phyloP scores from a whole-genome alignment of 1,139 yeast genomes.

The Nematodospora anomalae region DNA sequence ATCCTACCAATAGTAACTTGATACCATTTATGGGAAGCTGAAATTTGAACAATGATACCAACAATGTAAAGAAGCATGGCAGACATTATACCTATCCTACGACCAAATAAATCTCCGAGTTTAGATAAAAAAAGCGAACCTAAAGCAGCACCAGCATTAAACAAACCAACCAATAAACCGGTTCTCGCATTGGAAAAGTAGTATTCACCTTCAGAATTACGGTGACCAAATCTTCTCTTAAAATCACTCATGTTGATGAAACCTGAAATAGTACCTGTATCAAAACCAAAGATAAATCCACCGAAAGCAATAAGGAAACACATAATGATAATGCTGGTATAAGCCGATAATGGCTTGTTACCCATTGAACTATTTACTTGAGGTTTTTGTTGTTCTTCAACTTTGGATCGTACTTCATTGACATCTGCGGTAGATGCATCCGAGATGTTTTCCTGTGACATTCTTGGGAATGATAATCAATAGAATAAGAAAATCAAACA shows the following conservation, averaged over 20 bases:
- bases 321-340: constrained; percentile 12
- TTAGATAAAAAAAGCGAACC: constrained; percentile 68
- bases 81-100: constrained; percentile 49
- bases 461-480: constrained; percentile 5
- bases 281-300: constrained; percentile 76
- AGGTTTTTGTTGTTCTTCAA: constrained; percentile 34
- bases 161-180: constrained; percentile 61
- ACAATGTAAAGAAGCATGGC: constrained; percentile 48
- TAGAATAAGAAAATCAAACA: no score
- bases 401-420: constrained; percentile 64
- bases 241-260: constrained; percentile 59
- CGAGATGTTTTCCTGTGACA: constrained; percentile 12
- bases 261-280: constrained; percentile 74
- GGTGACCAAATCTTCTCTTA: constrained; percentile 46
- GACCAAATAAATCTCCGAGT: constrained; percentile 53
- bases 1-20: constrained; percentile 61
- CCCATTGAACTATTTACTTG: constrained; percentile 5
- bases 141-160: constrained; percentile 69
- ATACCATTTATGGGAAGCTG: constrained; percentile 49
- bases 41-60: constrained; percentile 50
- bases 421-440: constrained; percentile 55
- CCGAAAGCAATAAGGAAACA: constrained; percentile 56
- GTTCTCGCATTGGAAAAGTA: constrained; percentile 45
- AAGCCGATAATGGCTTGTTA: constrained; percentile 10
- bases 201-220: constrained; percentile 25